Base-by-base conservation (phyloP, 2,329 filamentous ascomycete species). In the Aspergillus neoniger region DNA sequence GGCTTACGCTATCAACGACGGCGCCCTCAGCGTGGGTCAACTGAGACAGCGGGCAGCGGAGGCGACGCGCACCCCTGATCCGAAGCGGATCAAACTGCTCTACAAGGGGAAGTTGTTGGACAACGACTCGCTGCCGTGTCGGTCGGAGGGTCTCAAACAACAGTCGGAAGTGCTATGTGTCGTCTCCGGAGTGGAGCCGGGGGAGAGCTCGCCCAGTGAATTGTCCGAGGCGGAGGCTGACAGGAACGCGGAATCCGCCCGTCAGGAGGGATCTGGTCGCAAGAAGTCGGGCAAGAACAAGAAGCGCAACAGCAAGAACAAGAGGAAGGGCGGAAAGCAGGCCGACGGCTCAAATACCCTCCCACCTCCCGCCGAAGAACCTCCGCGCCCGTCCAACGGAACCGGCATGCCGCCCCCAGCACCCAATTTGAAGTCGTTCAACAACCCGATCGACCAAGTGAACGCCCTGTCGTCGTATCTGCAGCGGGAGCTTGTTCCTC, bases 81-180 rank as follows among this genome's bases (percentile, higher is more conserved):
- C 74, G 14, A 67, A 74, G 41, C 72, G 74, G 23, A 70, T 82
- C 59, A 76, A 76, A 57, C 63, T 82, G 38, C 69, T 82, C 4
- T 82, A 82, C 69, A 82, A 82, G 68, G 79, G 79, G 25, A 76
- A 74, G 30, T 63, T 80, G 38, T 67, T 82, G 52, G 78, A 77
- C 56, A 71, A 80, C 60, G 76, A 82, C 64, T 57, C 64, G 5
- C 63, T 64, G 43, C 67, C 76, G 9, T 78, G 79, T 58, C 77
- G 76, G 61, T 67, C 73, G 38, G 79, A 80, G 60, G 77, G 79
- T 15, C 70, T 82, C 38, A 81, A 81, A 63, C 80, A 82, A 63
- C 75, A 81, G 54, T 81, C 79, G 3, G 77, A 81, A 65, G 73
- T 82, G 52, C 67, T 80, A 57, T 80, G 77, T 55, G 79, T 81